Evolutionary conservation across 768 basidiomycete species (phyloP).

Genomic region (Boletus sp.): DNA sequence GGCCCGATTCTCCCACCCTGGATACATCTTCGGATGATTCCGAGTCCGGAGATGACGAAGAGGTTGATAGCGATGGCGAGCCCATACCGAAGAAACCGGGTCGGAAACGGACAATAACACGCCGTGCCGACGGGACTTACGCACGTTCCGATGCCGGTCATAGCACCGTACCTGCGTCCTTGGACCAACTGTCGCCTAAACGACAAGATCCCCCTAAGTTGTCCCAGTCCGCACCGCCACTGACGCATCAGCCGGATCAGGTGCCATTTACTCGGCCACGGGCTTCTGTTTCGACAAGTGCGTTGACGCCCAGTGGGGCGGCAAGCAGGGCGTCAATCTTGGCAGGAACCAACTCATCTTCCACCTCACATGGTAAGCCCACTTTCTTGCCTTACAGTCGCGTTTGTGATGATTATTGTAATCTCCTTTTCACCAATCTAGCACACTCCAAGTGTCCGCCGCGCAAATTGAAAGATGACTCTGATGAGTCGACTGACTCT

Average conservation of each 20-base stretch:
- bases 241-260: slow-evolving; percentile 15
- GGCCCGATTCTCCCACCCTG: slow-evolving; percentile 16
- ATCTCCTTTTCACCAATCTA: not conserved
- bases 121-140: slow-evolving; percentile 8
- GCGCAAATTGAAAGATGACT: slow-evolving; percentile 9
- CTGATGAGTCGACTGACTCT: slow-evolving; percentile 30
- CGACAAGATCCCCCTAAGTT: slow-evolving; percentile 7
- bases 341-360: slow-evolving; percentile 32
- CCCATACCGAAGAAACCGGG: slow-evolving; percentile 34
- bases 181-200: not conserved
- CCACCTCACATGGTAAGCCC: slow-evolving; percentile 30
- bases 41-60: slow-evolving; percentile 36
- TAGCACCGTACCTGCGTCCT: not conserved
- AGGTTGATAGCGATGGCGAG: slow-evolving; percentile 35
- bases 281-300: slow-evolving; percentile 60
- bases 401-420: not conserved
- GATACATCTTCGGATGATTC: slow-evolving; percentile 36
- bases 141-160: slow-evolving; percentile 24
- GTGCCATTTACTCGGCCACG: slow-evolving; percentile 32
- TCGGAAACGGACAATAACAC: slow-evolving; percentile 37
- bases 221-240: slow-evolving; percentile 31
- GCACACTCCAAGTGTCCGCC: slow-evolving; percentile 3
- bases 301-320: slow-evolving; percentile 49
- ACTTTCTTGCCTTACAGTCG: not conserved
- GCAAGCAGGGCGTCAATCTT: slow-evolving; percentile 49